phyloP scores from a whole-genome alignment of 2,329 filamentous ascomycete species.

The Lachnellula cervina region DNA sequence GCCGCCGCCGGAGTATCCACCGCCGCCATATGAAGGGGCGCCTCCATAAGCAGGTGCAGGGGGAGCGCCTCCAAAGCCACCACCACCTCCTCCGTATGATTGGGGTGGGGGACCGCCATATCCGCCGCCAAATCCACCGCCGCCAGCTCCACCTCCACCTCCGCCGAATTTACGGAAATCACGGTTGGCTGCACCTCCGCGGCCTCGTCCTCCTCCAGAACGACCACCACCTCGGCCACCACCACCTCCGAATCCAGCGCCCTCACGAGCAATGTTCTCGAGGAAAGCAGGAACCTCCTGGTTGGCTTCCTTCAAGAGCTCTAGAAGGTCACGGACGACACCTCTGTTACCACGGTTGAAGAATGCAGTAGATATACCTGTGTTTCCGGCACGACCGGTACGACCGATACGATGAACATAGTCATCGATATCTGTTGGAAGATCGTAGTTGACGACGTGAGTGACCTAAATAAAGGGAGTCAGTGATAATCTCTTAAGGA shows the following conservation, averaged over 20 bases:
- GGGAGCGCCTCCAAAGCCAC: constrained; percentile 52
- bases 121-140: constrained; percentile 40
- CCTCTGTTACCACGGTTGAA: constrained; percentile 99
- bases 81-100: constrained; percentile 43
- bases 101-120: constrained; percentile 39
- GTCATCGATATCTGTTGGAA: constrained; percentile 98
- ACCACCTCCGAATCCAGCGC: constrained; percentile 72
- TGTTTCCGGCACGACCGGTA: constrained; percentile 99
- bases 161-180: constrained; percentile 82
- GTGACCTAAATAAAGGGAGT: constrained; percentile 54
- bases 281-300: constrained; percentile 93
- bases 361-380: constrained; percentile 95
- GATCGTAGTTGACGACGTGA: constrained; percentile 98
- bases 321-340: constrained; percentile 91
- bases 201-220: constrained; percentile 62
- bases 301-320: constrained; percentile 98
- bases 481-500: background rate
- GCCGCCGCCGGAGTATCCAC: constrained; percentile 53
- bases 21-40: constrained; percentile 41
- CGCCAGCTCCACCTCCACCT: constrained; percentile 44
- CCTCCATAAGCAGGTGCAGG: constrained; percentile 47
- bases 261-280: constrained; percentile 95
- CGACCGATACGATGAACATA: constrained; percentile 99
- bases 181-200: constrained; percentile 67
- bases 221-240: constrained; percentile 60